Conservation (phyloP, 305 asterid genomes). For the Fraxinus xanthoxyloides region DNA sequence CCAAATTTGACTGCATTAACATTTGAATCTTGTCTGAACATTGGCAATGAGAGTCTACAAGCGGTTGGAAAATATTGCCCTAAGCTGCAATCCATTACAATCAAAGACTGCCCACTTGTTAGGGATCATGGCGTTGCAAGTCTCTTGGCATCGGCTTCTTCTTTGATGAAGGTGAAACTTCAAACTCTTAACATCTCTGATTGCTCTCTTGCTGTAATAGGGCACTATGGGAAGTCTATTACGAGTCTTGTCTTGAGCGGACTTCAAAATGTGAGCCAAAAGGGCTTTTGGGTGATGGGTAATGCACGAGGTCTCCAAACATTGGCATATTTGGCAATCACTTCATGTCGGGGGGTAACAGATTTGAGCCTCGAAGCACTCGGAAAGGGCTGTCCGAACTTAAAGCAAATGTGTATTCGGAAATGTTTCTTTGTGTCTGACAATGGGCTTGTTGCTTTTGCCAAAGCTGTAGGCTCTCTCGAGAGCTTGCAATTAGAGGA, state of each 20-base stretch:
- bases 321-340: conserved; percentile 54
- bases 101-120: conserved; percentile 70
- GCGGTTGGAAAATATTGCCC: conserved; percentile 59
- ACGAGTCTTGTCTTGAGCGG: conserved; percentile 53
- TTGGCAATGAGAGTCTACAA: conserved; percentile 72
- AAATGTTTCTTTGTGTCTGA: conserved; percentile 83
- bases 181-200: conserved; percentile 69
- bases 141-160: conserved; percentile 52
- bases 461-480: conserved; percentile 54
- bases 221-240: conserved; percentile 72
- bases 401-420: conserved; percentile 58
- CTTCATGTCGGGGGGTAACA: conserved; percentile 66
- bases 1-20: conserved; percentile 62
- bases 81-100: conserved; percentile 61
- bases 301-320: conserved; percentile 62
- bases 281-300: conserved; percentile 96
- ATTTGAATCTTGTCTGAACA: conserved; percentile 62
- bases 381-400: conserved; percentile 60
- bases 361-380: conserved; percentile 75
- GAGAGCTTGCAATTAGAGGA: conserved; percentile 82
- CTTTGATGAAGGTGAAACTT: conserved; percentile 66
- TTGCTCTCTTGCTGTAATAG: conserved; percentile 74
- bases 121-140: conserved; percentile 80
- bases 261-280: conserved; percentile 83
- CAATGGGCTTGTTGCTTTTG: conserved; percentile 66